Conservation (phyloP, 257 asterid genomes). For the Schizonepeta tenuifolia region DNA sequence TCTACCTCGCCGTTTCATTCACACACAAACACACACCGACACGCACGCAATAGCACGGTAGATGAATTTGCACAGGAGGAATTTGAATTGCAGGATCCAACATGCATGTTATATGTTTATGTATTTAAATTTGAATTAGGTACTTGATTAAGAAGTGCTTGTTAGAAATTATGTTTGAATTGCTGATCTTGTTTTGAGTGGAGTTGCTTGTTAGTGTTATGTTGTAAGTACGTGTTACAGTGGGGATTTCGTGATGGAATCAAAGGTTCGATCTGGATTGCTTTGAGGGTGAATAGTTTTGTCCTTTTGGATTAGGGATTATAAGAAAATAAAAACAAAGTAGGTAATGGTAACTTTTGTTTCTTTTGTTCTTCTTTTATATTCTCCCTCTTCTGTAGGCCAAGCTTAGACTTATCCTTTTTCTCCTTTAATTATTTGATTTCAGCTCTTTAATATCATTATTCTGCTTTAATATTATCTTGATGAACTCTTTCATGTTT, state of each 20-base stretch:
- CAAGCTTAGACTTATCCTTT: conserved; percentile 33
- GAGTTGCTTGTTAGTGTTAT: conserved; percentile 19
- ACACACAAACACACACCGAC: not conserved
- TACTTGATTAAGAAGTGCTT: conserved; percentile 15
- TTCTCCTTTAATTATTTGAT: conserved; percentile 32
- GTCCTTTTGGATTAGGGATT: conserved; percentile 42
- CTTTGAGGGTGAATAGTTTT: conserved; percentile 34
- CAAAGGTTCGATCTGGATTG: conserved; percentile 59
- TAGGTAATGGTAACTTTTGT: conserved; percentile 42
- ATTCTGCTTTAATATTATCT: conserved; percentile 40
- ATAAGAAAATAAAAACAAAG: conserved; percentile 38
- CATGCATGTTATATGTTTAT: conserved; percentile 14
- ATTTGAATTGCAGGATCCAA: conserved; percentile 15
- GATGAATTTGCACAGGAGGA: too few relatives aligned
- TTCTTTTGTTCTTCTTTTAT: conserved; percentile 45
- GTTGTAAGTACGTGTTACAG: conserved; percentile 19
- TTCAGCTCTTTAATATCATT: conserved; percentile 36
- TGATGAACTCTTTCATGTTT: conserved; percentile 43
- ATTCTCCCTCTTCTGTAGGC: conserved; percentile 32
- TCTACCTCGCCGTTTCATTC: conserved; percentile 15
- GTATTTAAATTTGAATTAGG: not conserved
- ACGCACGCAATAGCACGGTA: too few relatives aligned
- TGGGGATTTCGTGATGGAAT: conserved; percentile 34
- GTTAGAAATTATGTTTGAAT: conserved; percentile 23
- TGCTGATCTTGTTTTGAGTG: conserved; percentile 25